Percentiles rank a stretch among this genome's conserved stretches.
phyloP scores from a whole-genome alignment of 2,329 filamentous ascomycete species.

The Colletotrichum sp. region DNA sequence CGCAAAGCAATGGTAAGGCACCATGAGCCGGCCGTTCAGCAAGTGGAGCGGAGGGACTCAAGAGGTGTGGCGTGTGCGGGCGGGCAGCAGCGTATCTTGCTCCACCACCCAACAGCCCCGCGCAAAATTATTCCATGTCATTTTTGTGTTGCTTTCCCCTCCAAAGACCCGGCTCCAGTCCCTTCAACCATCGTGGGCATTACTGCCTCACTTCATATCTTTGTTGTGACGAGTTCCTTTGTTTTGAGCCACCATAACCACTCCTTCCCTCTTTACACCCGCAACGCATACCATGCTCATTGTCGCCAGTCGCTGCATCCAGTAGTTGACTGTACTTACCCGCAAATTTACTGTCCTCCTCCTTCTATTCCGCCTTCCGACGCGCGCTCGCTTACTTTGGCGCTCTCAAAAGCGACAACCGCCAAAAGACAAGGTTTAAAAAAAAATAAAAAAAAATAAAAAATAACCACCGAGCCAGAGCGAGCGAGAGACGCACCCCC shows the following conservation, averaged over 20 bases:
- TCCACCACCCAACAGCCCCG: slow-evolving; percentile 4
- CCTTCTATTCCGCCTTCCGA: not conserved
- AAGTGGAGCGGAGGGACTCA: not conserved
- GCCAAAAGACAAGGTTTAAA: not conserved
- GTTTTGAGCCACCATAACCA: not conserved
- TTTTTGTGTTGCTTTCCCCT: slow-evolving; percentile 22
- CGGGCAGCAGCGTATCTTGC: not conserved
- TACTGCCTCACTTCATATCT: slow-evolving; percentile 16
- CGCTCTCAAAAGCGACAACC: not conserved
- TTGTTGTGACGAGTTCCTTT: slow-evolving; percentile 2
- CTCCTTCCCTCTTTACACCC: not conserved
- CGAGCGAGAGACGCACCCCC: slow-evolving; percentile 13
- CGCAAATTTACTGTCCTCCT: not conserved
- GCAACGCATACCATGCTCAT: slow-evolving; percentile 1
- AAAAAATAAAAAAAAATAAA: not conserved
- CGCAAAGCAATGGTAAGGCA: not conserved
- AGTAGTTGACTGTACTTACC: slow-evolving; percentile 4
- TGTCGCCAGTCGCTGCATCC: not conserved
- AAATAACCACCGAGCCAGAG: not conserved
- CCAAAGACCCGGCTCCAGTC: slow-evolving; percentile 2
- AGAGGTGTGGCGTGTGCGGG: not conserved
- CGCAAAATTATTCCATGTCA: slow-evolving; percentile 19
- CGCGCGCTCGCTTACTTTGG: slow-evolving; percentile 13
- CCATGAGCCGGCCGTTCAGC: not conserved
- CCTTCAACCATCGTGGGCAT: slow-evolving; percentile 15